phyloP scores from a whole-genome alignment of 1,139 yeast genomes.

The Debaryomyces coudertii region DNA sequence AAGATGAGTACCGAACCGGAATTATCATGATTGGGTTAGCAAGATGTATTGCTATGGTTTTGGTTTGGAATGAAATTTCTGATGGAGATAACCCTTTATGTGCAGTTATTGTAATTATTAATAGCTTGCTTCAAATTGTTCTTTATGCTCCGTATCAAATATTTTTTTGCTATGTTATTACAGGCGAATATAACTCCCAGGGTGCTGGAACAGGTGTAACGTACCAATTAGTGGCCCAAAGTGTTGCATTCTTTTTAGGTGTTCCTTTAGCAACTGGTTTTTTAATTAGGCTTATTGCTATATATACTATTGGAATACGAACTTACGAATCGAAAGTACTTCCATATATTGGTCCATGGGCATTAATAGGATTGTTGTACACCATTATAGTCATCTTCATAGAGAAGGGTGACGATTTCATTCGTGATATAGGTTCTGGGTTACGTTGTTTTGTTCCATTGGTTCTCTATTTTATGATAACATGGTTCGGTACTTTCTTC shows the following conservation, averaged over 20 bases:
- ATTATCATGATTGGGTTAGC: conserved; percentile 63
- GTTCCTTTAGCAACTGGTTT: conserved; percentile 55
- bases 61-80: conserved; percentile 63
- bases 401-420: conserved; percentile 53
- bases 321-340: conserved; percentile 36
- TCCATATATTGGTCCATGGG: conserved; percentile 50
- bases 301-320: conserved; percentile 28
- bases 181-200: conserved; percentile 20
- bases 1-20: conserved; percentile 54
- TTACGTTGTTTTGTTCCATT: conserved; percentile 57
- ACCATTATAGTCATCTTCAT: conserved; percentile 58
- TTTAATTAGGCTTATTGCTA: conserved; percentile 37
- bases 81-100: conserved; percentile 56
- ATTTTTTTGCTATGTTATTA: conserved; percentile 47
- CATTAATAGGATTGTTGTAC: conserved; percentile 55
- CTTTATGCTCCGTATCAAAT: conserved; percentile 59
- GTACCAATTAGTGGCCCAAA: conserved; percentile 49
- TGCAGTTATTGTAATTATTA: conserved; percentile 55
- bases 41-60: conserved; percentile 66
- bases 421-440: conserved; percentile 53
- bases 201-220: conserved; percentile 22
- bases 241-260: conserved; percentile 59
- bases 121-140: conserved; percentile 55
- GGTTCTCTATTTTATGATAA: conserved; percentile 48
- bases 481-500: conserved; percentile 52